Evolutionary conservation across 2,329 filamentous ascomycete genomes (phyloP).

Genomic region (Apiospora kogelbergensis): DNA sequence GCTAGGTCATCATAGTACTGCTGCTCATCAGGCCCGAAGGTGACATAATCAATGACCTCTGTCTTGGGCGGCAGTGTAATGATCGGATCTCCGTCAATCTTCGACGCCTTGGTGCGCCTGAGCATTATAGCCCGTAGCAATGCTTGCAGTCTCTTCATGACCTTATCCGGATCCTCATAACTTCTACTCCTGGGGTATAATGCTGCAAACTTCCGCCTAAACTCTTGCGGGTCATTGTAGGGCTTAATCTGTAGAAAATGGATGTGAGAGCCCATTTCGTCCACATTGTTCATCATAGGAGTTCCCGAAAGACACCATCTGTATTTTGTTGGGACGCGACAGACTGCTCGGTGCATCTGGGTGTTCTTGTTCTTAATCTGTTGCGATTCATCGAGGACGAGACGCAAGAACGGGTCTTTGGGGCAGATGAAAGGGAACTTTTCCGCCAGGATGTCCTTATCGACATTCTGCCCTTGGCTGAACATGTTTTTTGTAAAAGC

Average conservation of each 20-base stretch:
- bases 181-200: slow-evolving; percentile 25
- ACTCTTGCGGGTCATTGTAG: slow-evolving; percentile 65
- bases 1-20: slow-evolving; percentile 64
- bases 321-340: slow-evolving; percentile 57
- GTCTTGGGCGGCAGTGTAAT: slow-evolving; percentile 66
- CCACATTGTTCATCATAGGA: slow-evolving; percentile 84
- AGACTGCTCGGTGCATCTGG: slow-evolving; percentile 59
- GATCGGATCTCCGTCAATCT: slow-evolving; percentile 78
- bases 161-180: slow-evolving; percentile 54
- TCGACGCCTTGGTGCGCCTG: slow-evolving; percentile 76
- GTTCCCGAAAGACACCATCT: slow-evolving; percentile 79
- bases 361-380: slow-evolving; percentile 75
- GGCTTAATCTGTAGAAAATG: slow-evolving; percentile 76
- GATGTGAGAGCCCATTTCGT: slow-evolving; percentile 76
- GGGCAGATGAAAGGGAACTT: slow-evolving; percentile 61
- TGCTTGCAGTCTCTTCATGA: slow-evolving; percentile 71
- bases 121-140: slow-evolving; percentile 80
- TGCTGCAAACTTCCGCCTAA: slow-evolving; percentile 50
- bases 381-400: slow-evolving; percentile 79
- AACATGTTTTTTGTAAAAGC: slow-evolving; percentile 50
- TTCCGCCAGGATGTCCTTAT: slow-evolving; percentile 35
- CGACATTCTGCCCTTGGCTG: slow-evolving; percentile 37
- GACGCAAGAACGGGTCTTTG: slow-evolving; percentile 61
- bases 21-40: slow-evolving; percentile 63
- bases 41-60: slow-evolving; percentile 59